Base-by-base conservation (phyloP, 192 early-diverging fungal species). In the Phlyctochytrium bullatum region DNA sequence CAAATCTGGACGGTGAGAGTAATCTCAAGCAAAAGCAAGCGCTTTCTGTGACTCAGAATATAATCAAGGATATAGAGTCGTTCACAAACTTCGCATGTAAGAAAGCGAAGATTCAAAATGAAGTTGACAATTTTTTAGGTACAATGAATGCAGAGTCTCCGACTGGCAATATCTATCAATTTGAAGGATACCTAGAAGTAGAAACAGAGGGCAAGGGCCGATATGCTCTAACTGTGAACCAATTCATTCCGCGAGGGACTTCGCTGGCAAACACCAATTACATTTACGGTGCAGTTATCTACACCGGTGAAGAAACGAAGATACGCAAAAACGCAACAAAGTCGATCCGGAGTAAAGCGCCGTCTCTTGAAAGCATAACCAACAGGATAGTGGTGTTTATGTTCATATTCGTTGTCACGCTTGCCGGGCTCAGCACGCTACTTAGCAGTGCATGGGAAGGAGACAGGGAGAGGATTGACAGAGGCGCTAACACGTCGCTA, bases 1-100 rank as follows among this genome's bases (percentile, higher is more conserved):
- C 92, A 71, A 93, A 96, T 73, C 71, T 98, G 59, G 96, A 98
- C 66, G 96, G 96, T 10, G 96, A 98, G 75, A 98, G 94, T 23
- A 98, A 98, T 68, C 74, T 98, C 3, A 98, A 98, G 75, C 61
- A 61, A 0, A 61, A 61, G 32, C 53, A 50, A 59, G 59, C 64
- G 57, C 3, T 65, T 10, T 36, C 36, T 16, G 52, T 51, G 3
- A 36, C 64, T 3, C 47, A 51, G 33, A 34, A 31, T 23, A 28
- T 58, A 36, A 33, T 62, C 32, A 27, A 23, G 34, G 51, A 47
- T 25, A 20, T 72, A 64, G 3, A 30, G 34, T 33, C 33, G 59
- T 66, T 78, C 25, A 34, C 69, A 36, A 16, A 3, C 27, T 33
- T n/a, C 23, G 24, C 23, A 10, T 29, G 59, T 34, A 40, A 57